Conservation (phyloP, 1,139 yeast species). For the Pichia sp. region DNA sequence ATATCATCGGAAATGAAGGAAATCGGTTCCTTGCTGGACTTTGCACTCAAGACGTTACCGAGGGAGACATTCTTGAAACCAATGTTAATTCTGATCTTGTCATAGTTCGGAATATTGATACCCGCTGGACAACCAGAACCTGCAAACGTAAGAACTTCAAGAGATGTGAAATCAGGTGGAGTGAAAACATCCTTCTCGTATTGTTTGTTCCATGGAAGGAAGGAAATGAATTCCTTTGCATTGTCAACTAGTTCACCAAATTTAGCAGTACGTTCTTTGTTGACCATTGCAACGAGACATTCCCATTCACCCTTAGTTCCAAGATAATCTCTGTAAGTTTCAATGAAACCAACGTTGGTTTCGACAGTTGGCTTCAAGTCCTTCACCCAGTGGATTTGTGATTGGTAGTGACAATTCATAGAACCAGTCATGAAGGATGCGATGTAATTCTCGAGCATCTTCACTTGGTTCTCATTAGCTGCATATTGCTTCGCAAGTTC, state of each 20-base stretch:
- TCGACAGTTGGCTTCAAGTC: conserved; percentile 80
- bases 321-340: conserved; percentile 86
- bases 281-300: conserved; percentile 87
- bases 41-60: conserved; percentile 77
- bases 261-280: conserved; percentile 77
- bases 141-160: conserved; percentile 84
- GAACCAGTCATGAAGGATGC: conserved; percentile 75
- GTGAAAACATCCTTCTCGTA: conserved; percentile 81
- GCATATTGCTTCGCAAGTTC: conserved; percentile 51
- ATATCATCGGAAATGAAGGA: conserved; percentile 54
- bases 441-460: conserved; percentile 59
- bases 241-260: conserved; percentile 60
- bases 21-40: conserved; percentile 62
- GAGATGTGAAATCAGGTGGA: conserved; percentile 86
- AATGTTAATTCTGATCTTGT: conserved; percentile 71
- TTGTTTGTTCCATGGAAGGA: conserved; percentile 67
- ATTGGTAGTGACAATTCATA: conserved; percentile 75
- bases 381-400: conserved; percentile 84
- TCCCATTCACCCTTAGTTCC: conserved; percentile 96
- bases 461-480: conserved; percentile 65
- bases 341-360: conserved; percentile 84
- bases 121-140: conserved; percentile 92
- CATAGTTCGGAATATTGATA: conserved; percentile 87
- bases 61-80: conserved; percentile 88
- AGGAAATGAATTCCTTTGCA: conserved; percentile 57